Percentiles rank a stretch among this genome's conserved stretches.
phyloP scores from a whole-genome alignment of 345 rosid genomes.

The Theobroma cacao region DNA sequence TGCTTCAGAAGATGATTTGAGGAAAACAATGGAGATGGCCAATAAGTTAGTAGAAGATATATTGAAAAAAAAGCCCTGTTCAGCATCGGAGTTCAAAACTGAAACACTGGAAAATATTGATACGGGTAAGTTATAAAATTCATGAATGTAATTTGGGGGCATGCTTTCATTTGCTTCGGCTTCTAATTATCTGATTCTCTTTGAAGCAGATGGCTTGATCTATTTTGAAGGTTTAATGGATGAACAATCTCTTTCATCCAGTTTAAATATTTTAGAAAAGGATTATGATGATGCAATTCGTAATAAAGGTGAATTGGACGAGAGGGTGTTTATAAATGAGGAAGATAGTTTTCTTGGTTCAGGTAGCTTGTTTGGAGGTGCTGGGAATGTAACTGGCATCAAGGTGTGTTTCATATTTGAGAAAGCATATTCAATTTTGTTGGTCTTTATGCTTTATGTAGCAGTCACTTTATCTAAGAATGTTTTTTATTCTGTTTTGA shows the following conservation, averaged over 20 bases:
- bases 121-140: conserved; percentile 41
- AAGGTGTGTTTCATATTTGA: conserved; percentile 43
- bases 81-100: conserved; percentile 57
- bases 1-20: conserved; percentile 81
- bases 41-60: conserved; percentile 60
- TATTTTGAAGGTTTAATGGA: conserved; percentile 87
- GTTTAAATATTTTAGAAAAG: conserved; percentile 63
- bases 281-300: conserved; percentile 67
- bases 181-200: conserved; percentile 14
- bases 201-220: conserved; percentile 73
- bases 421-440: neutral
- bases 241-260: conserved; percentile 59
- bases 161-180: conserved; percentile 10
- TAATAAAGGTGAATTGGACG: conserved; percentile 73
- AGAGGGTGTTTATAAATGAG: conserved; percentile 79
- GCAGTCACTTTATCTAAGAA: neutral
- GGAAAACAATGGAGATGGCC: conserved; percentile 61
- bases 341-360: conserved; percentile 86
- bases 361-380: conserved; percentile 65
- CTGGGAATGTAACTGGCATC: conserved; percentile 47
- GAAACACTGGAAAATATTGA: conserved; percentile 66
- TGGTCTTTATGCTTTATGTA: neutral
- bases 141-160: neutral
- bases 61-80: conserved; percentile 55
- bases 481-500: conserved; percentile 11